phyloP scores from a whole-genome alignment of 2,329 filamentous ascomycete genomes.

The Fusarium nygamai region DNA sequence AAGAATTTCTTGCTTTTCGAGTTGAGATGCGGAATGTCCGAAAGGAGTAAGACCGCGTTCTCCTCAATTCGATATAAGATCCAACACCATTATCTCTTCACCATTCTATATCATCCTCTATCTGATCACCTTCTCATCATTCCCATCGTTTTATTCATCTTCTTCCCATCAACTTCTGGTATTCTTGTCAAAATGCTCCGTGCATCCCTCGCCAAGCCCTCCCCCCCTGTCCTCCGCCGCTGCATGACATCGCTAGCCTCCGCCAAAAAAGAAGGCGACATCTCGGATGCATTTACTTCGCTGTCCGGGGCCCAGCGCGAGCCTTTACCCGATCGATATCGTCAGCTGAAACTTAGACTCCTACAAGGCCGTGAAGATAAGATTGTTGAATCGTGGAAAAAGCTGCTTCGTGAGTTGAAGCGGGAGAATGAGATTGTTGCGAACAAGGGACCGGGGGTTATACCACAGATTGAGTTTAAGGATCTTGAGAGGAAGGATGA shows the following conservation, averaged over 20 bases:
- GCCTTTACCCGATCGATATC: constrained; percentile 65
- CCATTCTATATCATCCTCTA: neutral
- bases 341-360: constrained; percentile 64
- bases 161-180: rapidly evolving
- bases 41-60: constrained; percentile 43
- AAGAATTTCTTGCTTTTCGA: neutral
- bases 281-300: constrained; percentile 70
- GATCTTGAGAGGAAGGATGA: constrained; percentile 54
- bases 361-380: constrained; percentile 59
- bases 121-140: neutral
- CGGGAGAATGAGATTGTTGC: constrained; percentile 60
- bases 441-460: constrained; percentile 55
- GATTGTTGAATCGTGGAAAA: constrained; percentile 60
- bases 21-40: constrained; percentile 41
- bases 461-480: constrained; percentile 63
- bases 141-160: rapidly evolving
- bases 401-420: constrained; percentile 56
- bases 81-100: neutral
- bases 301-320: constrained; percentile 58
- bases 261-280: constrained; percentile 67
- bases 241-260: constrained; percentile 22
- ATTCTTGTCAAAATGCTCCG: constrained; percentile 34
- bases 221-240: constrained; percentile 19
- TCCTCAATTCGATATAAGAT: constrained; percentile 33
- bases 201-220: constrained; percentile 25